Conservation (phyloP, 1,284 basidiomycete genomes). For the Tilletiopsis washingtonensis region DNA sequence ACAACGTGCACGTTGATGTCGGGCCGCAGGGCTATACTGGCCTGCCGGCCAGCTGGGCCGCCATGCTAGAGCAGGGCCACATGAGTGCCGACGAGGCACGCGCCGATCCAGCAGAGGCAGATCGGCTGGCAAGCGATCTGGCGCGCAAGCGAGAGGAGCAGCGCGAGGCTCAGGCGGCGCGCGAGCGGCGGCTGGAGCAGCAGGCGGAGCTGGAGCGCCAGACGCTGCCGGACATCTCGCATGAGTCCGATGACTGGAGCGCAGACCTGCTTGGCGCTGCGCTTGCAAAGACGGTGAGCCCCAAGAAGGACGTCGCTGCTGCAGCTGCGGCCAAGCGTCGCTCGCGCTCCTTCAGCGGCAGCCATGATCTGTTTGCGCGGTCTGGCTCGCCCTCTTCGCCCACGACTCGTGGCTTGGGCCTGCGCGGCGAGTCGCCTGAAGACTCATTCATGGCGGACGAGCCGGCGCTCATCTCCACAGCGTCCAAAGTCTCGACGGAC, state of each 20-base stretch:
- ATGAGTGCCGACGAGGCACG: conserved; percentile 13
- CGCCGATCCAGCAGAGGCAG: conserved; percentile 15
- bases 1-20: conserved; percentile 37
- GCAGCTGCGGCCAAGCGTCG: too few species aligned
- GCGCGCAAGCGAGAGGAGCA: conserved; percentile 17
- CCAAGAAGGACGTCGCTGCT: too few species aligned
- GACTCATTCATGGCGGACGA: too few species aligned
- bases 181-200: conserved; percentile 12
- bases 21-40: conserved; percentile 34
- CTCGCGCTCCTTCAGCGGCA: too few species aligned
- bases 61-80: conserved; percentile 17
- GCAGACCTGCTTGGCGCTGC: too few species aligned
- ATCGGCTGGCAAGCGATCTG: too few species aligned
- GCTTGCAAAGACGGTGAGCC: too few species aligned
- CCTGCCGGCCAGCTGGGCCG: conserved; percentile 27
- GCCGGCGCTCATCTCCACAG: not conserved
- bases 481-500: not conserved
- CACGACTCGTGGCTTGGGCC: too few species aligned
- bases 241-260: not conserved
- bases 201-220: conserved; percentile 10
- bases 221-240: not conserved
- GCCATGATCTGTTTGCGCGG: too few species aligned
- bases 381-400: too few species aligned
- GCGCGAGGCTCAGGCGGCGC: conserved; percentile 11
- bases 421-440: too few species aligned